phyloP scores from a whole-genome alignment of 441 rosid species.

The Manihot esculenta region DNA sequence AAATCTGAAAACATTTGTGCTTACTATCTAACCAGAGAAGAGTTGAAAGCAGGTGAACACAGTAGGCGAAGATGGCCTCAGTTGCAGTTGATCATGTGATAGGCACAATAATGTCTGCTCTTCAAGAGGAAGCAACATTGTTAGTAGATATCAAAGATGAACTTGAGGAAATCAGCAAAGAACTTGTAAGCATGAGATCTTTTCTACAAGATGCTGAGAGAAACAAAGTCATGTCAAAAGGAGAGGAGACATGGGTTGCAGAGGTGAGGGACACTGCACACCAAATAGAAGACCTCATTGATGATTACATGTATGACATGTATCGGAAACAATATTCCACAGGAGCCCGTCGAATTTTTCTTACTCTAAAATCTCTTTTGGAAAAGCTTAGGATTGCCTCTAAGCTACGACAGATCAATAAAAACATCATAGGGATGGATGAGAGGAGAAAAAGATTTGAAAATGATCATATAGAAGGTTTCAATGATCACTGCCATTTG shows the following conservation, averaged over 20 bases:
- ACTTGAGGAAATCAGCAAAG: slow-evolving; percentile 34
- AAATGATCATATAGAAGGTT: neutral
- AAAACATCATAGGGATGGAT: neutral
- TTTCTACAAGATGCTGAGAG: slow-evolving; percentile 33
- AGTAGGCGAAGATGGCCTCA: slow-evolving; percentile 3
- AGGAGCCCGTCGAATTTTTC: neutral
- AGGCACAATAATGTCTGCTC: neutral
- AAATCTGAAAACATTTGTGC: too few relatives aligned
- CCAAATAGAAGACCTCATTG: slow-evolving; percentile 36
- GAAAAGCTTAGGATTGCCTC: too few relatives aligned
- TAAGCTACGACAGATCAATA: neutral
- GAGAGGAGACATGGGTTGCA: slow-evolving; percentile 29
- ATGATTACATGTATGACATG: slow-evolving; percentile 29
- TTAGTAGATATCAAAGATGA: slow-evolving; percentile 25
- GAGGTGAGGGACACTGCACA: slow-evolving; percentile 33
- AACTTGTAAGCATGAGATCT: slow-evolving; percentile 36
- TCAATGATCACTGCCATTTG: neutral
- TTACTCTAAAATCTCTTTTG: neutral
- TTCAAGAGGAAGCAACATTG: slow-evolving; percentile 32
- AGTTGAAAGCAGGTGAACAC: too few relatives aligned
- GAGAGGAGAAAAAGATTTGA: neutral
- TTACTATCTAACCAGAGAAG: too few relatives aligned
- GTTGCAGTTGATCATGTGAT: neutral
- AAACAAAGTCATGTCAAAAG: slow-evolving; percentile 16
- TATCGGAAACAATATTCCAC: neutral